These are phyloP conservation scores for Umbelopsis sp. DNA, from an alignment of 192 early-diverging fungal genomes.

Conservation along the genomic window DNA sequence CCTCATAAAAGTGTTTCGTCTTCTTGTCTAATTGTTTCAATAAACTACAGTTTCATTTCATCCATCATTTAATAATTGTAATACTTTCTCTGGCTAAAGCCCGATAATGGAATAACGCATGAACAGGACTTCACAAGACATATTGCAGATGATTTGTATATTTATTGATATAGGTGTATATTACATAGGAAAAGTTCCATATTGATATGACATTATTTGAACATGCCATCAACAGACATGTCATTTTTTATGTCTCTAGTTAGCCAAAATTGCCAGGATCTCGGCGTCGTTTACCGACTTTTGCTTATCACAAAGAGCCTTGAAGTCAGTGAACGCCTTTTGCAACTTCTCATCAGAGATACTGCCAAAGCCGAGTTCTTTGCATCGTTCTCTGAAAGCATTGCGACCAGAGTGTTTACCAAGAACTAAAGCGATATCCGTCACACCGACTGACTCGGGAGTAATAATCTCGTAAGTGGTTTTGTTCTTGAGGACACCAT, in stretches of 20 bases:
- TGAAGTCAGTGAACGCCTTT: conserved; percentile 85
- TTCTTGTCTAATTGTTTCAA: conserved; percentile 24
- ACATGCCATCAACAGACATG: no score
- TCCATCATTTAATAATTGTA: background rate
- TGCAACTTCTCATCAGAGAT: conserved; percentile 68
- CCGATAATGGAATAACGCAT: no score
- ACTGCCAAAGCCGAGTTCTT: conserved; percentile 74
- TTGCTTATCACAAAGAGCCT: conserved; percentile 93
- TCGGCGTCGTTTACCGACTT: conserved; percentile 87
- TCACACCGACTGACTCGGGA: conserved; percentile 89
- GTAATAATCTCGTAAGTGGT: conserved; percentile 96
- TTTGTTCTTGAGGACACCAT: conserved; percentile 96
- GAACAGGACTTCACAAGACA: no score
- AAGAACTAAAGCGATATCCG: conserved; percentile 82
- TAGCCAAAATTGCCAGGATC: conserved; percentile 82
- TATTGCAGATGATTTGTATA: background rate
- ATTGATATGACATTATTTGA: background rate
- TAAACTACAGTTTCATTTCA: conserved; percentile 20
- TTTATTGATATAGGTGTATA: conserved; percentile 8
- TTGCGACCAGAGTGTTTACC: conserved; percentile 98
- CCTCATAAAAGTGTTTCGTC: conserved; percentile 16
- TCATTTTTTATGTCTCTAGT: conserved; percentile 41
- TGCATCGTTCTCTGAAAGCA: conserved; percentile 83
- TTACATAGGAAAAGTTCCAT: conserved; percentile 10
- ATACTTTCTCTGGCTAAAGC: no score